Percentiles rank a stretch among this genome's conserved stretches.
phyloP scores from a whole-genome alignment of 257 asterid genomes.

The Capsicum baccatum region DNA sequence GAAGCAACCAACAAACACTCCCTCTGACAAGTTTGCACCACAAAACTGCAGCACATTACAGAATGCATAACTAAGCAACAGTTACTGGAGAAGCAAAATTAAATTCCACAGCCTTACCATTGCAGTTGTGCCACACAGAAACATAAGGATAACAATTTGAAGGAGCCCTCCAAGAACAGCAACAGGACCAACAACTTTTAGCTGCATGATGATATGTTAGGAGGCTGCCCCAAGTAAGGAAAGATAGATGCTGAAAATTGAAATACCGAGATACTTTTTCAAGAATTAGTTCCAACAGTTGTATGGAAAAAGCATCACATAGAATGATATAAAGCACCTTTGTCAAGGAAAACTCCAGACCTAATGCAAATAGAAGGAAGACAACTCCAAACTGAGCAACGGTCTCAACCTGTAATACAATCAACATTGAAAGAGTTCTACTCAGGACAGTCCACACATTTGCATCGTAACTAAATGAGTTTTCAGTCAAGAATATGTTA shows the following conservation, averaged over 20 bases:
- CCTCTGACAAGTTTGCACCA: conserved; percentile 90
- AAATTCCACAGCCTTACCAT: conserved; percentile 56
- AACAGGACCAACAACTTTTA: conserved; percentile 93
- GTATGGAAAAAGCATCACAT: background rate
- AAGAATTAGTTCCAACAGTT: conserved; percentile 21
- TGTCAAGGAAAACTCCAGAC: conserved; percentile 88
- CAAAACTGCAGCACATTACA: conserved; percentile 62
- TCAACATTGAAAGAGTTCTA: conserved; percentile 26
- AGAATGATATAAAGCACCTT: conserved; percentile 53
- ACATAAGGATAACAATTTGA: conserved; percentile 75
- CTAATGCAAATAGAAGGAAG: conserved; percentile 94
- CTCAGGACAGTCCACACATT: background rate
- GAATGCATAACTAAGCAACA: conserved; percentile 25
- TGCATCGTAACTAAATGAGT: background rate
- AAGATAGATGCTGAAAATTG: background rate
- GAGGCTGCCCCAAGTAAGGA: conserved; percentile 33
- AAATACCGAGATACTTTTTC: background rate
- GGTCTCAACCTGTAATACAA: conserved; percentile 79
- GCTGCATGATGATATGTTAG: conserved; percentile 56
- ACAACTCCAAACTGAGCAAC: conserved; percentile 98
- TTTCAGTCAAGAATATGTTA: background rate
- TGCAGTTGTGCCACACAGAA: conserved; percentile 70
- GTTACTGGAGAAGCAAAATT: background rate
- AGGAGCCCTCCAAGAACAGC: conserved; percentile 93
- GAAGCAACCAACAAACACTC: conserved; percentile 90